Conservation (phyloP, 2,329 filamentous ascomycete species). For the Trichoderma sp. region DNA sequence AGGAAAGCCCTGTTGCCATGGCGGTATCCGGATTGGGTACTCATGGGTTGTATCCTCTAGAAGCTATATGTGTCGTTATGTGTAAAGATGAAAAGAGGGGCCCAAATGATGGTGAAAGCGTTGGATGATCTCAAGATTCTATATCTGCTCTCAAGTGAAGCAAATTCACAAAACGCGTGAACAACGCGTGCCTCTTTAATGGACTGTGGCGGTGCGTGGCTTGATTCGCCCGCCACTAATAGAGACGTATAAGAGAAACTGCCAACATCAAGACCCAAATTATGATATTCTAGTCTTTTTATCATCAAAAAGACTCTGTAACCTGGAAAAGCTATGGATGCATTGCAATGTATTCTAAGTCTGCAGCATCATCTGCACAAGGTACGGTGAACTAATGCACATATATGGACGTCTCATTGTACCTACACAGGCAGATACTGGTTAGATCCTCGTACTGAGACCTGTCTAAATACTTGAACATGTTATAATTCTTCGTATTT, state of each 20-base stretch:
- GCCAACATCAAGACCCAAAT: not conserved
- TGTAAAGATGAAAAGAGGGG: not conserved
- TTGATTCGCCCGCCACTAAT: not conserved
- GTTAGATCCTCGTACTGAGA: not conserved
- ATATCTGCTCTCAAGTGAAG: not conserved
- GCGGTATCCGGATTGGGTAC: conserved; percentile 41
- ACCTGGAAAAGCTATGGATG: not conserved
- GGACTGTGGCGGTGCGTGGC: conserved; percentile 23
- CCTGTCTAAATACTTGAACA: not conserved
- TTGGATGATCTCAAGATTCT: not conserved
- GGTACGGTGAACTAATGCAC: not conserved
- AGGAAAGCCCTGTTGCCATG: conserved; percentile 83
- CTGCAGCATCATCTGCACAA: not conserved
- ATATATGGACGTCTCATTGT: not conserved
- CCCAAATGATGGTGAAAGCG: not conserved
- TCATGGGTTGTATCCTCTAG: conserved; percentile 20
- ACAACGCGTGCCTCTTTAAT: conserved; percentile 9
- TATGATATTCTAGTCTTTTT: not conserved
- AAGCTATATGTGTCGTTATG: too few species aligned
- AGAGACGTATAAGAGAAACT: too few species aligned
- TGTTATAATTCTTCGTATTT: not conserved
- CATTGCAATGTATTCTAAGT: not conserved
- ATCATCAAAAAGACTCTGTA: accelerated
- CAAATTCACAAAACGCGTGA: conserved; percentile 12
- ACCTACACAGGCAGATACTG: not conserved